A percentile compares a stretch with the other conserved stretches of the same genome.
Conservation (phyloP, 164 flowering plant genomes). For the Piper betle region DNA sequence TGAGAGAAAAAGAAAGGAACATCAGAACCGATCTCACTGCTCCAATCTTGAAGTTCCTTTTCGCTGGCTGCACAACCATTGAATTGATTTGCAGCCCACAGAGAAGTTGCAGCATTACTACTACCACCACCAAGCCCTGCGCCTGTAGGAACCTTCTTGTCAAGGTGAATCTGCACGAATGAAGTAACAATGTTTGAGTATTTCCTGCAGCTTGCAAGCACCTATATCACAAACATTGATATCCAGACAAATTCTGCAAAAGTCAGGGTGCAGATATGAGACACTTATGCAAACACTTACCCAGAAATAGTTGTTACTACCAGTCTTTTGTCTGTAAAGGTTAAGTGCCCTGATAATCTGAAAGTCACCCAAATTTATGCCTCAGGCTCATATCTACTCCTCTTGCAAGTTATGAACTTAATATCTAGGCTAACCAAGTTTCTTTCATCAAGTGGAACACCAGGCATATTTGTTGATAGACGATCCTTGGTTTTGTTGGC, state of each 20-base stretch:
- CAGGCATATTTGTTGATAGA: constrained; percentile 74
- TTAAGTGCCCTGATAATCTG: constrained; percentile 94
- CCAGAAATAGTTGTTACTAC: constrained; percentile 71
- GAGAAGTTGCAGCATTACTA: constrained; percentile 96
- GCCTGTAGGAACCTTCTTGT: constrained; percentile 91
- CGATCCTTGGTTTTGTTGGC: constrained; percentile 62
- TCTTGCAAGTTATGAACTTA: neutral
- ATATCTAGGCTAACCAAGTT: constrained; percentile 44
- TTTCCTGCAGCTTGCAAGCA: too few relatives aligned
- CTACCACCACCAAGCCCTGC: constrained; percentile 99
- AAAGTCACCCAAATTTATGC: neutral
- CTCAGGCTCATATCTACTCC: neutral
- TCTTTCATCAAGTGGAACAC: constrained; percentile 80
- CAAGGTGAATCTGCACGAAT: constrained; percentile 68
- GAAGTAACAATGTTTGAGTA: neutral
- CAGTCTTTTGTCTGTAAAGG: constrained; percentile 81
- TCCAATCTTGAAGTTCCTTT: constrained; percentile 95
- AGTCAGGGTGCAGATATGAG: neutral
- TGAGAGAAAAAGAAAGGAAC: constrained; percentile 93
- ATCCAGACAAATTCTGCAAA: too few relatives aligned
- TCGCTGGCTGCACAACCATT: constrained; percentile 63
- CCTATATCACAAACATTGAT: too few relatives aligned
- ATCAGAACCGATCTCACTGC: constrained; percentile 94
- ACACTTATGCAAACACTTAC: constrained; percentile 20
- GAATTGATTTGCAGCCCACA: constrained; percentile 98